Evolutionary conservation across 129 eudicot genomes (phyloP).

Genomic region (Gnaphalium uliginosum): DNA sequence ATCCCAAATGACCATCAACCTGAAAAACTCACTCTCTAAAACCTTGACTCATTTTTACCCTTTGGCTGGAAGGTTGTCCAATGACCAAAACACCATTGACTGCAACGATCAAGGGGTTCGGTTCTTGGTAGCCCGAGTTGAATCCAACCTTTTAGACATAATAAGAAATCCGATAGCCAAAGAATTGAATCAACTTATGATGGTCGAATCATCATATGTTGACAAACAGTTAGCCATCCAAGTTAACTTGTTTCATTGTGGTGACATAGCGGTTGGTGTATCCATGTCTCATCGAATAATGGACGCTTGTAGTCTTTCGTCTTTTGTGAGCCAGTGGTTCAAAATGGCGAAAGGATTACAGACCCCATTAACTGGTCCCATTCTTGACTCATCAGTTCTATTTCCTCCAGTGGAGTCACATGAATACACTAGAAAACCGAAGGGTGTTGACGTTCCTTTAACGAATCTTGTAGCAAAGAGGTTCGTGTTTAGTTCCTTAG

Average conservation of each 20-base stretch:
- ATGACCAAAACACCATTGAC: slow-evolving; percentile 26
- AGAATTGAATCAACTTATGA: slow-evolving; percentile 34
- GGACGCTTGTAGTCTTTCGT: slow-evolving; percentile 35
- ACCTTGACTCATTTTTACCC: slow-evolving; percentile 46
- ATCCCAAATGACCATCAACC: slow-evolving; percentile 25
- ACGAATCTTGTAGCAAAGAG: slow-evolving; percentile 41
- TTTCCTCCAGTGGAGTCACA: slow-evolving; percentile 38
- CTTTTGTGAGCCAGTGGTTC: slow-evolving; percentile 38
- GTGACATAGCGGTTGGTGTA: slow-evolving; percentile 43
- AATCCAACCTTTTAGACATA: slow-evolving; percentile 23
- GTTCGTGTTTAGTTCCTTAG: slow-evolving; percentile 40
- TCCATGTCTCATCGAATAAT: slow-evolving; percentile 41
- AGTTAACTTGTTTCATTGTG: slow-evolving; percentile 47
- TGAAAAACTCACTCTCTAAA: slow-evolving; percentile 40
- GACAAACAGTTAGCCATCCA: slow-evolving; percentile 48
- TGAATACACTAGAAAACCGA: slow-evolving; percentile 17
- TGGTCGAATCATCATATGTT: slow-evolving; percentile 17
- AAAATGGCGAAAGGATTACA: slow-evolving; percentile 22
- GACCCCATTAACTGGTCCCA: slow-evolving; percentile 6
- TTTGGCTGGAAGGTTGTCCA: slow-evolving; percentile 42
- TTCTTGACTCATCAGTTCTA: slow-evolving; percentile 31
- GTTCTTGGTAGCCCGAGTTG: slow-evolving; percentile 34
- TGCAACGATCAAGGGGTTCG: slow-evolving; percentile 44
- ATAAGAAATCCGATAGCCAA: slow-evolving; percentile 20
- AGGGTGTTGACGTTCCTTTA: background rate